phyloP scores from a whole-genome alignment of 495 filamentous ascomycete genomes.

The Penicillium macrosclerotiorum region DNA sequence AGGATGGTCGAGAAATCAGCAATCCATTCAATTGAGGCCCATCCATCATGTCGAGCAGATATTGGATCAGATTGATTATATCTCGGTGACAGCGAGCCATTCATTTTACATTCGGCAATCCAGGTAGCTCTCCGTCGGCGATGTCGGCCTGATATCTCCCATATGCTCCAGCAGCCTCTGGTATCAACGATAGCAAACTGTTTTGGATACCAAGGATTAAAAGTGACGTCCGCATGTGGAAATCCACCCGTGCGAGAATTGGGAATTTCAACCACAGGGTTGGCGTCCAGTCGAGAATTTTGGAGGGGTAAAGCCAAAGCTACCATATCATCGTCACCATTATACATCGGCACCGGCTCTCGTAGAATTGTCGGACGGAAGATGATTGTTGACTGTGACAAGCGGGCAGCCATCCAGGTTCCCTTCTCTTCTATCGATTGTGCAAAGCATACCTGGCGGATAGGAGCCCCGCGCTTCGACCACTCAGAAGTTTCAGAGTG shows the following conservation, averaged over 20 bases:
- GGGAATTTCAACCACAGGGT: constrained; percentile 57
- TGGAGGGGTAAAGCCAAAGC: constrained; percentile 13
- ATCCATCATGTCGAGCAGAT: constrained; percentile 44
- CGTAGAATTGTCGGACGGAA: constrained; percentile 55
- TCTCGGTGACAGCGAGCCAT: constrained; percentile 30
- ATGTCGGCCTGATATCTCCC: constrained; percentile 57
- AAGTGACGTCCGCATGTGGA: constrained; percentile 68
- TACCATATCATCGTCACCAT: constrained; percentile 16
- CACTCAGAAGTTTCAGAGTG: constrained; percentile 51
- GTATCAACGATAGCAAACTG: constrained; percentile 75
- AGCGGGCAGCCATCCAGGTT: constrained; percentile 63
- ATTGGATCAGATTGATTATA: constrained; percentile 20
- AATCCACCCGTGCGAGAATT: constrained; percentile 52
- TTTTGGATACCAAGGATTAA: constrained; percentile 69
- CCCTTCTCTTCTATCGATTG: constrained; percentile 44
- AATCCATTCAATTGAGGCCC: constrained; percentile 51
- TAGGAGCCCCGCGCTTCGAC: constrained; percentile 53
- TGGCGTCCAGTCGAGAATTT: constrained; percentile 58
- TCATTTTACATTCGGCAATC: constrained; percentile 21
- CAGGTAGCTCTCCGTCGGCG: constrained; percentile 28
- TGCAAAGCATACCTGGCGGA: constrained; percentile 67
- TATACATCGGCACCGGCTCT: constrained; percentile 25
- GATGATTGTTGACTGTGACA: constrained; percentile 52
- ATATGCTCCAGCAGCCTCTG: constrained; percentile 71
- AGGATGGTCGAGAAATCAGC: constrained; percentile 43